Evolutionary conservation across 768 basidiomycete species (phyloP).

Genomic region (Phallus indusiatus): DNA sequence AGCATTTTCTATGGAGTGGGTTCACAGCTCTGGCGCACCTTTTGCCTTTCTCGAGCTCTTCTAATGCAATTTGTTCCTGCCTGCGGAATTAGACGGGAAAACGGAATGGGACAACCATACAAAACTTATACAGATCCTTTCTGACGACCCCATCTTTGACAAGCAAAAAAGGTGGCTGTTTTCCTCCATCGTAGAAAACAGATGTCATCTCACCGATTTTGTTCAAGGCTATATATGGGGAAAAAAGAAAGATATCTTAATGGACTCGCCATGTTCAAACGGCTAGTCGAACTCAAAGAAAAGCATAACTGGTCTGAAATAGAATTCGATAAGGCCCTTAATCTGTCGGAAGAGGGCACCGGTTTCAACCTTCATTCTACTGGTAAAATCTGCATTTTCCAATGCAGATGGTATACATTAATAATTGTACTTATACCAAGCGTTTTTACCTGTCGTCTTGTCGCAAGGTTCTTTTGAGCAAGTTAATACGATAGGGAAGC

Average conservation of each 20-base stretch:
- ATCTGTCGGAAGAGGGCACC: constrained; percentile 40
- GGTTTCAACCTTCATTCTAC: constrained; percentile 36
- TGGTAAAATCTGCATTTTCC: constrained; percentile 17
- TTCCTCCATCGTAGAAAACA: neutral
- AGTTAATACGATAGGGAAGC: constrained; percentile 38
- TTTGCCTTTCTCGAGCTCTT: too few species aligned
- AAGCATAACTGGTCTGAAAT: constrained; percentile 41
- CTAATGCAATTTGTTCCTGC: too few species aligned
- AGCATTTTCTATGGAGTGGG: constrained; percentile 45
- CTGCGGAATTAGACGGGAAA: constrained; percentile 32
- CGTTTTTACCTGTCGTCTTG: constrained; percentile 60
- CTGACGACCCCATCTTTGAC: constrained; percentile 49
- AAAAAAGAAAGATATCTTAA: constrained; percentile 49
- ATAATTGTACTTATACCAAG: constrained; percentile 10
- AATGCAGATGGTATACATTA: constrained; percentile 19
- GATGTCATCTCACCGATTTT: neutral
- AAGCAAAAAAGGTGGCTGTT: constrained; percentile 40
- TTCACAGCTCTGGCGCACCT: neutral
- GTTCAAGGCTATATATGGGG: constrained; percentile 43
- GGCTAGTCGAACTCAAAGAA: constrained; percentile 50
- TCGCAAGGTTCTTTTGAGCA: constrained; percentile 51
- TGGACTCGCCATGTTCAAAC: constrained; percentile 43
- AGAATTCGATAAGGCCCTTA: constrained; percentile 38
- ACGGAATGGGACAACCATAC: constrained; percentile 41
- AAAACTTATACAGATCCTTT: constrained; percentile 35